Evolutionary conservation across 192 early-diverging fungal species (phyloP), one percentile per base, ranked within the genome.

Genomic region (Coemansia sp.): DNA sequence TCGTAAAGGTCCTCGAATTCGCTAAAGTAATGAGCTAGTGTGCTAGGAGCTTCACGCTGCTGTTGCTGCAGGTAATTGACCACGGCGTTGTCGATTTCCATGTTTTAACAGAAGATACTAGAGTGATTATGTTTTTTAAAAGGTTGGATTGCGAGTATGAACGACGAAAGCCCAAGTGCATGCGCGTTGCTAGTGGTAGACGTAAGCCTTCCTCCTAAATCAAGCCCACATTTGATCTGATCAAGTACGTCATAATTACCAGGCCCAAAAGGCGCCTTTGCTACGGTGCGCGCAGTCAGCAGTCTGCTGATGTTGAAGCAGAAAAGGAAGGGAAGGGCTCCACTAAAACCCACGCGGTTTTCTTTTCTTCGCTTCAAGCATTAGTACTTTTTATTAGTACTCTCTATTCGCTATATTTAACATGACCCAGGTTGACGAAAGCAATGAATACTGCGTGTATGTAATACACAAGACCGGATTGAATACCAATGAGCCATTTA

Each of bases 1-100:
- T 98, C 98, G 74, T 98, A 95, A 24, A 96, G 84, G 54, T 95
- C 93, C 63, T 95, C 94, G 83, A 98, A 98, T 34, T 87, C 86
- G 48, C 78, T 73, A 81, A 92, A 97, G 77, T 88, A 92, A 44
- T 89, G 85, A 46, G 89, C 86, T n/a, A 98, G 84, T 44, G 84
- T 71, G 13, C 78, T 78, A 14, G 94, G 90, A 3, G 87, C 93
- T 39, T 87, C 82, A 59, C 85, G 69, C 68, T 85, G 85, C 79
- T 92, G 86, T 51, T 86, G 78, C 63, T 85, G 81, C 57, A 96
- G 82, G 64, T 90, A 95, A 16, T 75, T 85, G 75, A 86, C 83
- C 45, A 95, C 92, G 64, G 90, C 87, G 72, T 87, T 87, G 79
- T 94, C 92, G 59, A 95, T 85, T 48, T 91, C 90, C 89, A 89